Conservation (phyloP, 2,329 filamentous ascomycete genomes). For the Annulohypoxylon truncatum region DNA sequence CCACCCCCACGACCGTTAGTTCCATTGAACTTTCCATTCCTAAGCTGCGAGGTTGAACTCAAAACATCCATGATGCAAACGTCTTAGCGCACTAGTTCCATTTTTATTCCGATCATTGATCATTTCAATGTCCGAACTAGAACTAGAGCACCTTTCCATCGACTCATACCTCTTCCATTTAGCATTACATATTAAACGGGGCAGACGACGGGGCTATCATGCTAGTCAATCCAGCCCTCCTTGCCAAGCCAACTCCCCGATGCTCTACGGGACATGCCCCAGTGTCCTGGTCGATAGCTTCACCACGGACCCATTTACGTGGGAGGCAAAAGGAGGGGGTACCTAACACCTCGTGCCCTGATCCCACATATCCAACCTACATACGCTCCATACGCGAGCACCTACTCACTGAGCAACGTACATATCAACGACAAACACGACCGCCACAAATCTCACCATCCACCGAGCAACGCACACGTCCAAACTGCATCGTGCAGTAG, state of each 20-base stretch:
- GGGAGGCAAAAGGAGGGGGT: conserved; percentile 8
- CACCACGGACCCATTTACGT: conserved; percentile 22
- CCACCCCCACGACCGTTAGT: conserved; percentile 29
- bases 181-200: background rate
- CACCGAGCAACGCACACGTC: conserved; percentile 11
- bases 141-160: conserved; percentile 6
- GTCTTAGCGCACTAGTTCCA: conserved; percentile 21
- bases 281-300: conserved; percentile 29
- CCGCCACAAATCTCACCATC: conserved; percentile 29
- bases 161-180: background rate
- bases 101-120: conserved; percentile 29
- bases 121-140: background rate
- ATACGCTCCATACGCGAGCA: background rate
- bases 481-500: conserved; percentile 10
- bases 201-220: background rate
- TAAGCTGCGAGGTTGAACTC: conserved; percentile 4
- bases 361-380: conserved; percentile 18
- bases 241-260: conserved; percentile 15
- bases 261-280: conserved; percentile 9
- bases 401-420: background rate
- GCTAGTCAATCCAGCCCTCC: background rate
- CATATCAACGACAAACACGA: conserved; percentile 37
- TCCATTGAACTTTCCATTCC: background rate
- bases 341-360: conserved; percentile 26
- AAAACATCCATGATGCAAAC: conserved; percentile 31